phyloP scores from a whole-genome alignment of 371 early-diverging fungal genomes.

The Lichtheimia hyalospora region DNA sequence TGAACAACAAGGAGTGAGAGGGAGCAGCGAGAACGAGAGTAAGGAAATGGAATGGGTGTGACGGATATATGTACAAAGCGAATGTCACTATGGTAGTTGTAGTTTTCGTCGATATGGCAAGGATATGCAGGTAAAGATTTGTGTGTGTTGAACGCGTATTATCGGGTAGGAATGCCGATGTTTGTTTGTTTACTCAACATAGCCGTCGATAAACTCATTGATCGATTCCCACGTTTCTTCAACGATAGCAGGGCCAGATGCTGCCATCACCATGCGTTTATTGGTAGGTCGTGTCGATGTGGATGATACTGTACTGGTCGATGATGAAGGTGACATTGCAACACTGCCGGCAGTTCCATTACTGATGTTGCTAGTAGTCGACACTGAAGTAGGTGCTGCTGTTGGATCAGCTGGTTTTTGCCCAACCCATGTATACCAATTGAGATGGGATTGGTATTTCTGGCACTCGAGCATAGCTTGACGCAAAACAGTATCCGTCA shows the following conservation, averaged over 20 bases:
- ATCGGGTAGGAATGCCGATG: no score
- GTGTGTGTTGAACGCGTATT: no score
- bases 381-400: background rate
- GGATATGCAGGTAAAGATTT: no score
- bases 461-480: slow-evolving; percentile 20
- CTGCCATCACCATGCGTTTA: background rate
- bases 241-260: slow-evolving; percentile 12
- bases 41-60: no score
- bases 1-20: no score
- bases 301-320: background rate
- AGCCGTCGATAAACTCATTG: slow-evolving; percentile 36
- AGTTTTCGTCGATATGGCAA: no score
- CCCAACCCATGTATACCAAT: slow-evolving; percentile 26
- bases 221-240: slow-evolving; percentile 29
- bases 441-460: slow-evolving; percentile 24
- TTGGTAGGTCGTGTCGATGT: no score
- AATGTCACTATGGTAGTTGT: no score
- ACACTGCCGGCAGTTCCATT: background rate
- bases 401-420: slow-evolving; percentile 19
- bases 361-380: background rate
- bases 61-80: no score
- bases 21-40: no score
- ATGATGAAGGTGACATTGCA: background rate
- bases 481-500: slow-evolving; percentile 6
- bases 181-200: slow-evolving; percentile 18